Percentiles rank a stretch among this genome's conserved stretches.
Evolutionary conservation across 2,329 filamentous ascomycete genomes (phyloP).

Genomic region (Clarireedia hainanense): DNA sequence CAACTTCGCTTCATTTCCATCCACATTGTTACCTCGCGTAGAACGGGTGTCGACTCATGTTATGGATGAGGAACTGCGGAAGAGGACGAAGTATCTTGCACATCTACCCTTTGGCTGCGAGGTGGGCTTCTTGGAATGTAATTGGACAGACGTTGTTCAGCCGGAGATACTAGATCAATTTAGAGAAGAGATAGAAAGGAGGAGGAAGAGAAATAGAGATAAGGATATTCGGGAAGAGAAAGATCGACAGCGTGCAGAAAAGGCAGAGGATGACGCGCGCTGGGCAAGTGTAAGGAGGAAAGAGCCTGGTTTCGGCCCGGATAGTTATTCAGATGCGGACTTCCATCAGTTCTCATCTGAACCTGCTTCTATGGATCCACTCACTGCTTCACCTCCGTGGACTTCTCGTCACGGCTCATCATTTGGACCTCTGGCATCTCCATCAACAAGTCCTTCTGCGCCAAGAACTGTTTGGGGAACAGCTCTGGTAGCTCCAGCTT

Average conservation of each 20-base stretch:
- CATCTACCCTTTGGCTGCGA: slow-evolving; percentile 67
- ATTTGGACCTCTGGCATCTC: slow-evolving; percentile 63
- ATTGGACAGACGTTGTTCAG: slow-evolving; percentile 64
- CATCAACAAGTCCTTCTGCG: slow-evolving; percentile 73
- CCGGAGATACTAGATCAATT: slow-evolving; percentile 55
- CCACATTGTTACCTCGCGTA: slow-evolving; percentile 61
- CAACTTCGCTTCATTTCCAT: slow-evolving; percentile 57
- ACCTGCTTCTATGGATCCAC: slow-evolving; percentile 38
- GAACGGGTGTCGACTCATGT: slow-evolving; percentile 66
- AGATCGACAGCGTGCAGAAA: slow-evolving; percentile 59
- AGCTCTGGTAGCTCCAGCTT: slow-evolving; percentile 49
- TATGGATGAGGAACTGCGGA: slow-evolving; percentile 63
- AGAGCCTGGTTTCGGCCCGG: slow-evolving; percentile 40
- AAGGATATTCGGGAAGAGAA: slow-evolving; percentile 65
- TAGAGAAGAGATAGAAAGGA: slow-evolving; percentile 51
- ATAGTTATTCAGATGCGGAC: slow-evolving; percentile 47
- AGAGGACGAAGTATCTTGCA: slow-evolving; percentile 60
- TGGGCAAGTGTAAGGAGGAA: slow-evolving; percentile 51
- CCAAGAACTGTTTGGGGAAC: slow-evolving; percentile 92
- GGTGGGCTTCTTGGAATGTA: slow-evolving; percentile 65
- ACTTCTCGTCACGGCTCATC: slow-evolving; percentile 50
- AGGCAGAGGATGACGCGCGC: slow-evolving; percentile 57
- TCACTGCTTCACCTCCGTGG: slow-evolving; percentile 40
- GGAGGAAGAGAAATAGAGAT: slow-evolving; percentile 56
- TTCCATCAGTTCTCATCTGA: slow-evolving; percentile 64